Percentiles rank a stretch among this genome's conserved stretches.
phyloP scores from a whole-genome alignment of 129 eudicot species.

The Rutidosis leptorrhynchoides region DNA sequence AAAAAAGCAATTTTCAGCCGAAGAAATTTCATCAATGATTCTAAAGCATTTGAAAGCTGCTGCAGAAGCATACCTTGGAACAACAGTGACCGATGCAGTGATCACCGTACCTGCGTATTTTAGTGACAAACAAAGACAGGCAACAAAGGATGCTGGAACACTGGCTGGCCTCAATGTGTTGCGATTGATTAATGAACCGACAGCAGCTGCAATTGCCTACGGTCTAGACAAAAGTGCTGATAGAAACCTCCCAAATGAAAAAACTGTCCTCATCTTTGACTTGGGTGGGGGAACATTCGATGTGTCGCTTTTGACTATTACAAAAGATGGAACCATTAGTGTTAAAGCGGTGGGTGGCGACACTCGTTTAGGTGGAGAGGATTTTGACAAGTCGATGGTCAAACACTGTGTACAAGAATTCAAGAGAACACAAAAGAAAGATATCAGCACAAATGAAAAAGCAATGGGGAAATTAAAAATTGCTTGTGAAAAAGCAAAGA shows the following conservation, averaged over 20 bases:
- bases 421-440: slow-evolving; percentile 12
- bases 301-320: slow-evolving; percentile 22
- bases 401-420: slow-evolving; percentile 18
- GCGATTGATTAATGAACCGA: slow-evolving; percentile 19
- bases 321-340: background rate
- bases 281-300: slow-evolving; percentile 27
- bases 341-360: too few species aligned
- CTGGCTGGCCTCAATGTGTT: slow-evolving; percentile 18
- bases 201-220: slow-evolving; percentile 26
- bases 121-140: slow-evolving; percentile 21
- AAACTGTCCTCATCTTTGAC: slow-evolving; percentile 15
- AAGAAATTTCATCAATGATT: slow-evolving; percentile 18
- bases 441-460: background rate
- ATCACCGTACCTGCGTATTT: slow-evolving; percentile 27
- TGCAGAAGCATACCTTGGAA: slow-evolving; percentile 15
- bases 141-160: slow-evolving; percentile 15
- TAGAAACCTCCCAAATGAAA: background rate
- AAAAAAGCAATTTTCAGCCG: slow-evolving; percentile 8
- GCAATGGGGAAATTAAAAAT: slow-evolving; percentile 9
- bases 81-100: slow-evolving; percentile 20
- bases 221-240: slow-evolving; percentile 16
- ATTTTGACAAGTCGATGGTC: slow-evolving; percentile 22
- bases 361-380: too few species aligned
- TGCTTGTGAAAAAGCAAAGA: too few species aligned
- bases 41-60: slow-evolving; percentile 1